Evolutionary conservation across 345 rosid genomes (phyloP).

Genomic region (Sisymbrium irio): DNA sequence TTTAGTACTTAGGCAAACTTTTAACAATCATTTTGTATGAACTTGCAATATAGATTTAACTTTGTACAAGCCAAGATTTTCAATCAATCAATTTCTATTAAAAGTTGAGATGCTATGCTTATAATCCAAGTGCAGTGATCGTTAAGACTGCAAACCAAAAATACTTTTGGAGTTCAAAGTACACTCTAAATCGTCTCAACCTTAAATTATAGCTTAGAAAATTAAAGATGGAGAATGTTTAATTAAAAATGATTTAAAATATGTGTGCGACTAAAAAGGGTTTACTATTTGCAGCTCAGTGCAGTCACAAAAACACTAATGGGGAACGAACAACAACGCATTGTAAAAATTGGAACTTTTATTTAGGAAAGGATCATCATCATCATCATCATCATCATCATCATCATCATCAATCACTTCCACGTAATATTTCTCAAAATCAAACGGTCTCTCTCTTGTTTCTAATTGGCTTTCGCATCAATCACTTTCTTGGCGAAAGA

Average conservation of each 20-base stretch:
- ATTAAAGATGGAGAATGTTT: too few relatives aligned
- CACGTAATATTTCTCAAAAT: background rate
- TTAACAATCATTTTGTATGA: background rate
- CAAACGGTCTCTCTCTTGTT: background rate
- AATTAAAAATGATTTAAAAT: too few relatives aligned
- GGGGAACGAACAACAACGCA: background rate
- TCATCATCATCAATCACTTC: background rate
- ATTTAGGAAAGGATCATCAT: background rate
- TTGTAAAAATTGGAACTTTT: background rate
- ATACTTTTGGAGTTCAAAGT: too few relatives aligned
- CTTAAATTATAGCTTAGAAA: too few relatives aligned
- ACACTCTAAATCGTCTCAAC: too few relatives aligned
- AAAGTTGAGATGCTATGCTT: too few relatives aligned
- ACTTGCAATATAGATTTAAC: background rate
- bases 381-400: slow-evolving; percentile 1
- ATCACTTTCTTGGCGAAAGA: slow-evolving; percentile 90
- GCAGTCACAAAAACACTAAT: background rate
- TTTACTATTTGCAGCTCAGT: background rate
- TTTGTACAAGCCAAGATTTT: background rate
- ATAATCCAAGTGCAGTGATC: too few relatives aligned
- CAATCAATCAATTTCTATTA: too few relatives aligned
- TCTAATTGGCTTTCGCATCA: slow-evolving; percentile 47
- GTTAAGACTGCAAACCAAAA: too few relatives aligned
- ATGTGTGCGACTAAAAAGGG: too few relatives aligned
- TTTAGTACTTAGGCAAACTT: background rate